These are phyloP conservation scores for Xerocomus spinulosus DNA, from an alignment of 768 basidiomycete species.

Conservation along the genomic window DNA sequence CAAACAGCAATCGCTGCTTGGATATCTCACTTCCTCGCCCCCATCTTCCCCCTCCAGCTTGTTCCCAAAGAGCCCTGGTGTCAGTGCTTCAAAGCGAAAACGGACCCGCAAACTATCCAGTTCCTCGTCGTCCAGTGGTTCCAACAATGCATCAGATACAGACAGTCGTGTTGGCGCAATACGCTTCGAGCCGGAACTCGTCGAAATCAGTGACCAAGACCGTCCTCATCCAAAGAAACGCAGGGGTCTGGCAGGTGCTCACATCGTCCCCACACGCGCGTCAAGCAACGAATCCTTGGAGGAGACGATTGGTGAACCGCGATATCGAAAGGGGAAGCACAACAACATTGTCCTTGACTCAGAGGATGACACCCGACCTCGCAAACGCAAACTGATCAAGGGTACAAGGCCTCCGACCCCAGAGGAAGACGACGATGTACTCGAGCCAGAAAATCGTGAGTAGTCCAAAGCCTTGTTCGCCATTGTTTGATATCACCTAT, in stretches of 20 bases:
- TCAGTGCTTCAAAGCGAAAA: constrained; percentile 13
- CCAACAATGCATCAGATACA: constrained; percentile 19
- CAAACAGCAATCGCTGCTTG: constrained; percentile 44
- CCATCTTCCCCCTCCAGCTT: constrained; percentile 14
- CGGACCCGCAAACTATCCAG: constrained; percentile 10
- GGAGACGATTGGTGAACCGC: constrained; percentile 15
- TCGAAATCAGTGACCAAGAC: constrained; percentile 23
- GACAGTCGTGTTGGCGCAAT: constrained; percentile 50
- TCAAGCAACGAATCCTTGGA: constrained; percentile 23
- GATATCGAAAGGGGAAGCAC: constrained; percentile 19
- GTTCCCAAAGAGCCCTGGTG: constrained; percentile 1
- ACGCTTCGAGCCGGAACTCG: constrained; percentile 39
- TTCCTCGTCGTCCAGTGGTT: no score
- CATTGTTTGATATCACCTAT: neutral
- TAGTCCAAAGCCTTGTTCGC: constrained; percentile 1
- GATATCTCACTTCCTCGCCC: constrained; percentile 31
- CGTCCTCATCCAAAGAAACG: constrained; percentile 22
- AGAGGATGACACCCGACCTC: constrained; percentile 35
- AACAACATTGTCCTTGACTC: constrained; percentile 27
- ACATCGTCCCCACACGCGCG: constrained; percentile 10
- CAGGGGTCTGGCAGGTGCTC: constrained; percentile 10
- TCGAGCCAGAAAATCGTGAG: constrained; percentile 53
- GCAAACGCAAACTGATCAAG: constrained; percentile 40
- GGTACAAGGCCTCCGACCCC: constrained; percentile 40
- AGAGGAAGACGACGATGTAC: constrained; percentile 39